These are phyloP conservation scores for Apiotrichum montevideense DNA, from an alignment of 1,284 basidiomycete species.

Conservation along the genomic window DNA sequence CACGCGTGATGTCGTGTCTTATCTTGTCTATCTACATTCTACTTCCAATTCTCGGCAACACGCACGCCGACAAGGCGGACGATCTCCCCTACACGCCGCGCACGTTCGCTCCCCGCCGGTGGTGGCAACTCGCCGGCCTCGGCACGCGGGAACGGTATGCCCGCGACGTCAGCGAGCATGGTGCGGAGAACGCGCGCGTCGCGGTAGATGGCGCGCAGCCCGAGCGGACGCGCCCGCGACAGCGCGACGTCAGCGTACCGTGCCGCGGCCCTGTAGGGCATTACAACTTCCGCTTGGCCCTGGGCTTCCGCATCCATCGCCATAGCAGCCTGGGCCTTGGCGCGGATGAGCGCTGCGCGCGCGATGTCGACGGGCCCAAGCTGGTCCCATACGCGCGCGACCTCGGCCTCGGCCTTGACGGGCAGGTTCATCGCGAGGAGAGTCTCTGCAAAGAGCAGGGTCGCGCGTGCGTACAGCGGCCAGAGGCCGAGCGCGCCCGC, in stretches of 20 bases:
- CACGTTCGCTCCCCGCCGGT: conserved; percentile 12
- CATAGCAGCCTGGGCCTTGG: conserved; percentile 26
- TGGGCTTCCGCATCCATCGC: conserved; percentile 10
- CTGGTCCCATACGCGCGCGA: conserved; percentile 19
- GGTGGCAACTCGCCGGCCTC: not conserved
- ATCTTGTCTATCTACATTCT: not conserved
- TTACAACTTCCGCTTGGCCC: not conserved
- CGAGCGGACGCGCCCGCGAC: not conserved
- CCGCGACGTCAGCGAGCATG: not conserved
- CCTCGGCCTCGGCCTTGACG: conserved; percentile 23
- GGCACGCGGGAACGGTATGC: not conserved
- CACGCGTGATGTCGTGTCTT: not conserved
- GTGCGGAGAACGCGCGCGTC: not conserved
- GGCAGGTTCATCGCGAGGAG: conserved; percentile 36
- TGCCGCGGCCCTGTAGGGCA: not conserved
- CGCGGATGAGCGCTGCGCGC: conserved; percentile 26
- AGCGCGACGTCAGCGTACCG: conserved; percentile 5
- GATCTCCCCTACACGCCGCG: conserved; percentile 24
- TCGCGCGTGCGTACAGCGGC: conserved; percentile 30
- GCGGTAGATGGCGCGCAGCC: not conserved
- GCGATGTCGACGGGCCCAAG: conserved; percentile 23
- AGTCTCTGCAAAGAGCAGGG: conserved; percentile 28
- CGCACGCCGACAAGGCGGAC: conserved; percentile 34
- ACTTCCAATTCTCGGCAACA: conserved; percentile 31
- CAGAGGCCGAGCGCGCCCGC: conserved; percentile 30